Base-by-base conservation (phyloP, 2,329 filamentous ascomycete species). In the Cladosporium phlei region DNA sequence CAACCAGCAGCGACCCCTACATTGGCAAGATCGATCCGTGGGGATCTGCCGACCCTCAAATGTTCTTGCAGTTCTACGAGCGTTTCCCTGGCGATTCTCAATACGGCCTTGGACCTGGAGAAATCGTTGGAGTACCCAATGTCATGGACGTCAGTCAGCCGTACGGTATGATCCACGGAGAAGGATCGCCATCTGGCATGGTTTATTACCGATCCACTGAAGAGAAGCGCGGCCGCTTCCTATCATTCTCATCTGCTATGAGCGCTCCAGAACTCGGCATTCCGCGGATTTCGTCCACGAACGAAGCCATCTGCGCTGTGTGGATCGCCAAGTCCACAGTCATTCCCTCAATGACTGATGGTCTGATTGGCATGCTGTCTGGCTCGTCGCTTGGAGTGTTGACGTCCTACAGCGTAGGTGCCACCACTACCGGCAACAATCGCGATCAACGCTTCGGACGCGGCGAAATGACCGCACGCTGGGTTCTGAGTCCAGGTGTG, bases 401-500 rank as follows among this genome's bases (percentile, higher is more conserved):
- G 30, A 86, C 87, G 1, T 77, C 88, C 0, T 96, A 93, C 68
- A 84, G 87, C 16, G 71, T 96, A 1, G 64, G 64, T 7, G 55
- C 59, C 14, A 57, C 55, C 6, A 56, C 50, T 14, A 51, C 47
- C 16, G 85, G 85, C 19, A 71, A 71, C 40, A 64, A 79, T 19
- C 79, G 83, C 40, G 71, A 80, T 42, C 74, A 80, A 45, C 77
- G 83, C 47, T 80, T 83, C 53, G 73, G 76, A 28, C 80, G 80
- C 30, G 89, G 89, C 3, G 85, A 94, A 58, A 77, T 93, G 54
- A 95, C 88, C 29, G 86, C 87, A 25, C 86, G 85, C 55, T 97
- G 91, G 91, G 82, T 88, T 8, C 73, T 97, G 10, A 89, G 88
- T 60, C 93, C 93, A 2, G 93, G 93, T 30, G 89, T 97, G 3